These are phyloP conservation scores for Ostreobium quekettii DNA, from an alignment of 139 green algal genomes.

Conservation along the genomic window DNA sequence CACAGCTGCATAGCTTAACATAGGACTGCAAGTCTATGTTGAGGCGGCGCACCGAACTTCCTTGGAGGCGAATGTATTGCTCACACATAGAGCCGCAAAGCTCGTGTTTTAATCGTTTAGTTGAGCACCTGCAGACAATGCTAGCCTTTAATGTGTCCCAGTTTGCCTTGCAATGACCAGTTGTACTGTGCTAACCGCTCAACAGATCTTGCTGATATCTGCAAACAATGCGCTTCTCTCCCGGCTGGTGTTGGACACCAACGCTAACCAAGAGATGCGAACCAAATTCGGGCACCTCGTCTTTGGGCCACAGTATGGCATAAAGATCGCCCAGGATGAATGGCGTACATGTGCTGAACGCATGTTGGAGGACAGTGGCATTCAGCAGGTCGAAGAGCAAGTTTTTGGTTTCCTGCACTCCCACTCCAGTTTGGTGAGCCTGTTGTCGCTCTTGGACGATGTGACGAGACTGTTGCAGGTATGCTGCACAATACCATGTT, in stretches of 20 bases:
- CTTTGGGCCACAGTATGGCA: not conserved
- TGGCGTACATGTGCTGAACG: constrained; percentile 1
- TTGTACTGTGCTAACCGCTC: too few relatives aligned
- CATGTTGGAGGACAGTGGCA: constrained; percentile 15
- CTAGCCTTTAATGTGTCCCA: not conserved
- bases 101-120: too few relatives aligned
- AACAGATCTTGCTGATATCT: constrained; percentile 16
- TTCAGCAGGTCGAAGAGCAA: constrained; percentile 14
- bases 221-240: not conserved
- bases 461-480: constrained; percentile 8
- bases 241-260: constrained; percentile 7
- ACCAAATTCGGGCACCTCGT: constrained; percentile 4
- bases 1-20: too few relatives aligned
- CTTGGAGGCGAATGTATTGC: too few relatives aligned
- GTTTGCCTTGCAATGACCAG: not conserved
- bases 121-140: too few relatives aligned
- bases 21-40: too few relatives aligned
- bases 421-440: not conserved
- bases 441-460: constrained; percentile 9
- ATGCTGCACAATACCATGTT: too few relatives aligned
- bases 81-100: too few relatives aligned
- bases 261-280: constrained; percentile 2
- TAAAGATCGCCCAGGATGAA: not conserved
- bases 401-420: constrained; percentile 8
- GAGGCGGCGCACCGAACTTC: too few relatives aligned